Conservation (phyloP, 108 stramenopile genomes). For the Nitzschia sp. region DNA sequence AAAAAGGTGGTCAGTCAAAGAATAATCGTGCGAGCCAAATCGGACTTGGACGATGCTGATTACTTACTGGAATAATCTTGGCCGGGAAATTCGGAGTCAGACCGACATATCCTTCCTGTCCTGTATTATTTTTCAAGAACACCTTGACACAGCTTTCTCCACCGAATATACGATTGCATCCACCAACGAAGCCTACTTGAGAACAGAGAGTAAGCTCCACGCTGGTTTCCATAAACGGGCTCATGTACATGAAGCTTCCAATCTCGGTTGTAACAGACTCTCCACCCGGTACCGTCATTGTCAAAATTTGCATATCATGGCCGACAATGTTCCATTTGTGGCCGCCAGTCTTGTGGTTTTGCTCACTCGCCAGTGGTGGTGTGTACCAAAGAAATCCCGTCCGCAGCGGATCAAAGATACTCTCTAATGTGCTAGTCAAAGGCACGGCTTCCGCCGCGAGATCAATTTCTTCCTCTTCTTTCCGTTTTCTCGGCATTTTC, state of each 20-base stretch:
- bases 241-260: conserved; percentile 55
- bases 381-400: conserved; percentile 46
- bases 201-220: conserved; percentile 40
- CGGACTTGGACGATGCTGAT: too few relatives aligned
- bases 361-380: conserved; percentile 32
- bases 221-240: conserved; percentile 39
- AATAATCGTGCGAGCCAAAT: background rate
- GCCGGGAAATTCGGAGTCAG: conserved; percentile 64
- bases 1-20: background rate
- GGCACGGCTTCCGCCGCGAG: conserved; percentile 38
- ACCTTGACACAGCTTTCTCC: conserved; percentile 62
- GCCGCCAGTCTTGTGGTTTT: conserved; percentile 33
- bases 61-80: conserved; percentile 47
- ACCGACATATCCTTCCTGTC: conserved; percentile 47
- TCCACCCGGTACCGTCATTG: conserved; percentile 38
- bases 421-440: conserved; percentile 14
- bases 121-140: conserved; percentile 35
- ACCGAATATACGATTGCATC: conserved; percentile 34
- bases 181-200: conserved; percentile 17
- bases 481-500: background rate
- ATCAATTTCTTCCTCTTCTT: conserved; percentile 28
- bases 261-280: conserved; percentile 37
- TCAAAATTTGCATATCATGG: conserved; percentile 52
- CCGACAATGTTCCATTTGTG: conserved; percentile 44
- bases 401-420: conserved; percentile 32